Evolutionary conservation across 1,284 basidiomycete genomes (phyloP), one percentile per base, ranked within the genome.

Genomic region (Cystobasidium slooffiae): DNA sequence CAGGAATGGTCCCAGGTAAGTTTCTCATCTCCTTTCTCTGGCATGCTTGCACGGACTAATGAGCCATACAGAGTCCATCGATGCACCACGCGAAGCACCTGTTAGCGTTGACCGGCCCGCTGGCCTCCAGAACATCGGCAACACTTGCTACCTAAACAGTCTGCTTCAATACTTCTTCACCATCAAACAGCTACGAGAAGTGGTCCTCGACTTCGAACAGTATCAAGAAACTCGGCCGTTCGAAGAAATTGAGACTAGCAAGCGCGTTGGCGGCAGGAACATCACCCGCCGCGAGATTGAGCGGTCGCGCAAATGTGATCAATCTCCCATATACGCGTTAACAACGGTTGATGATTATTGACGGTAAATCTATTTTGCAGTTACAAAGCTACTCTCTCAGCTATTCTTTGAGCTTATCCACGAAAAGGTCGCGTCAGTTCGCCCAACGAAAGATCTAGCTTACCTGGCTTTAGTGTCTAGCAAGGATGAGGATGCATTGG

Each of bases 71-170:
- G 47, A 65, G 49, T 20, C n/a, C n/a, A 18, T 47, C 16, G 64
- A 66, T 41, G 64, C 64, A 12, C 72, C 18, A 39, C 37, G 52
- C 76, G 78, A 39, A 51, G 62, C 69, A 39, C 63, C 66, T 41
- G 58, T 74, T 22, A 67, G 72, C 43, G 24, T 62, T 31, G 66
- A 77, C 47, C 75, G 78, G 77, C 78, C 79, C 56, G 77, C 77
- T 47, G 56, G 76, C 51, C 75, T 79, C 0, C 62, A 73, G 43
- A 75, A 77, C 81, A 88, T 97, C 44, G 93, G 93, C 67, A 97
- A 97, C 80, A 95, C 93, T 0, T 95, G 93, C 81, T 96, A 95
- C 81, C 86, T 96, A 69, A 95, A 95, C 81, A 94, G 92, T 20
- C 83, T 94, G 31, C 84, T 93, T 1, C 90, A 92, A 85, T 97